Percentiles rank a stretch among this genome's conserved stretches.
phyloP scores from a whole-genome alignment of 768 basidiomycete genomes.

The Mycena vitilis region DNA sequence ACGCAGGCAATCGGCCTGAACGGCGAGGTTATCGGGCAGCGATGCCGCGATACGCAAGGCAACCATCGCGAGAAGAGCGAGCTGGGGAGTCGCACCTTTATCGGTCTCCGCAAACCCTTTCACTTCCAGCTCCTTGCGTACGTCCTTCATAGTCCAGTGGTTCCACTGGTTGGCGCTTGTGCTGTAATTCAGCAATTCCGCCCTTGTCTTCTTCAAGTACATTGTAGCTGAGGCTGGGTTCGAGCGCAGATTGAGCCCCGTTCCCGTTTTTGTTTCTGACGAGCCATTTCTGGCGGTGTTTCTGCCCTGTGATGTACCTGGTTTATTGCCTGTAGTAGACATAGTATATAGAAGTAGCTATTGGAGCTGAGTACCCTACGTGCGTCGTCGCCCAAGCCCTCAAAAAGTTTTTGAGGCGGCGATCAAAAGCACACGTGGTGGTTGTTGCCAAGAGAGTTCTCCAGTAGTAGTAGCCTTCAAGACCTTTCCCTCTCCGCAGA shows the following conservation, averaged over 20 bases:
- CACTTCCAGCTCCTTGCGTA: neutral
- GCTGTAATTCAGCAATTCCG: neutral
- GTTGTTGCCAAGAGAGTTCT: conserved; percentile 23
- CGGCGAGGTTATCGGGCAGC: neutral
- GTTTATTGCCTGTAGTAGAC: neutral
- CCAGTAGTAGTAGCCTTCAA: too few relatives aligned
- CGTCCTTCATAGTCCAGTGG: neutral
- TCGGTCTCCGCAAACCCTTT: neutral
- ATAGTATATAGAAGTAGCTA: neutral
- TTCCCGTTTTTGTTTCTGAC: neutral
- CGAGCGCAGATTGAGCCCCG: neutral
- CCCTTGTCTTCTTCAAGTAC: neutral
- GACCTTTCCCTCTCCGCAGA: too few relatives aligned
- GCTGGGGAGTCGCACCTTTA: neutral
- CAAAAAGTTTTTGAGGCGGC: conserved; percentile 5
- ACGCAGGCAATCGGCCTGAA: neutral
- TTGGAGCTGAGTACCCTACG: conserved; percentile 15
- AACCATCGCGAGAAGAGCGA: neutral
- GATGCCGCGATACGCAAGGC: conserved; percentile 1
- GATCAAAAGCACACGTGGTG: conserved; percentile 11
- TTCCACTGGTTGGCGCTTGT: neutral
- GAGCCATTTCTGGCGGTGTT: neutral
- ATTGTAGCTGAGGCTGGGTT: neutral
- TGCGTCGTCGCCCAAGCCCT: conserved; percentile 1
- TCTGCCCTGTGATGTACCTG: neutral